Percentiles rank a stretch among this genome's conserved stretches.
phyloP scores from a whole-genome alignment of 495 filamentous ascomycete genomes.

The Aspergillus hancockii region DNA sequence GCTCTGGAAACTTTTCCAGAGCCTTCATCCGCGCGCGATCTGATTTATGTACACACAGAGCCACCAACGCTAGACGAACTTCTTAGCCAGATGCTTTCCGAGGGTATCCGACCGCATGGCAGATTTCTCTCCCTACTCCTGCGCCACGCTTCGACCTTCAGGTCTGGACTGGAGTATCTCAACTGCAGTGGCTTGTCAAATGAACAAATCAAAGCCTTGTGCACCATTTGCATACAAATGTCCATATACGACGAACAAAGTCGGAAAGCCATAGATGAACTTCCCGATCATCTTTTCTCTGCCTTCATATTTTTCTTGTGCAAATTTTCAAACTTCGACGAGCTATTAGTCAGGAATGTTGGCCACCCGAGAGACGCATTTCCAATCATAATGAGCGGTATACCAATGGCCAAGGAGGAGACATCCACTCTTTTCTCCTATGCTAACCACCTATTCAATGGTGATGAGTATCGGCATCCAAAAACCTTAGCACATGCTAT shows the following conservation, averaged over 20 bases:
- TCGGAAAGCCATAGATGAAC: slow-evolving; percentile 25
- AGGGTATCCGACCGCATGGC: slow-evolving; percentile 43
- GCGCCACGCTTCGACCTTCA: slow-evolving; percentile 39
- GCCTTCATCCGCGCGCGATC: slow-evolving; percentile 56
- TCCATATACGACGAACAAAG: slow-evolving; percentile 18
- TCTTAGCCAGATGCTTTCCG: slow-evolving; percentile 51
- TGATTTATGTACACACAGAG: slow-evolving; percentile 56
- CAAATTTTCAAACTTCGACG: slow-evolving; percentile 21
- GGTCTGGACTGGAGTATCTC: slow-evolving; percentile 44
- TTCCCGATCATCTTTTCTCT: slow-evolving; percentile 45
- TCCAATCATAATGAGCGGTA: slow-evolving; percentile 27
- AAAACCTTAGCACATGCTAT: slow-evolving; percentile 46
- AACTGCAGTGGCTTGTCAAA: slow-evolving; percentile 34
- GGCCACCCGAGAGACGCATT: slow-evolving; percentile 33
- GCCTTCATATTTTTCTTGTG: slow-evolving; percentile 54
- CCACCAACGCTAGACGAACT: slow-evolving; percentile 58
- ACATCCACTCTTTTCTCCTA: slow-evolving; percentile 25
- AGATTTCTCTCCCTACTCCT: slow-evolving; percentile 52
- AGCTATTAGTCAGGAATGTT: slow-evolving; percentile 17
- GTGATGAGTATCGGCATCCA: slow-evolving; percentile 22
- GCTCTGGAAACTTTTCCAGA: slow-evolving; percentile 56
- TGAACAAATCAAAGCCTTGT: slow-evolving; percentile 34
- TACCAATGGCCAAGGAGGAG: slow-evolving; percentile 6
- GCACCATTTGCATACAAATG: slow-evolving; percentile 26
- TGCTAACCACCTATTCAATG: slow-evolving; percentile 12